phyloP scores from a whole-genome alignment of 1,284 basidiomycete genomes.

The Pholiota adiposa region DNA sequence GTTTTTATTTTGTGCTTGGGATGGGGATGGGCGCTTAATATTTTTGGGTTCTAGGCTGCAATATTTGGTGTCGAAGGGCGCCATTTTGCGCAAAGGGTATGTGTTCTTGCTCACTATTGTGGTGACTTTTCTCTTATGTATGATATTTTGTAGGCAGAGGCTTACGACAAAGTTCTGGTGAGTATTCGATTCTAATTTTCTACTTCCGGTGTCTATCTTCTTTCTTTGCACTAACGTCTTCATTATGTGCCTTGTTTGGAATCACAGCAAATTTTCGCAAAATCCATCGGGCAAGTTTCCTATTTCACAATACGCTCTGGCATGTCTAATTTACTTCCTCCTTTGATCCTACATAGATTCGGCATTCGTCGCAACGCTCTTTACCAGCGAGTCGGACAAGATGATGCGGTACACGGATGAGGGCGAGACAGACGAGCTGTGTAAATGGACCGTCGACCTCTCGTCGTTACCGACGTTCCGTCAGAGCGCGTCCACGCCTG shows the following conservation, averaged over 20 bases:
- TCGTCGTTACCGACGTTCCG: slow-evolving; percentile 76
- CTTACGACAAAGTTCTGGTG: slow-evolving; percentile 81
- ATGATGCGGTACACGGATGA: slow-evolving; percentile 84
- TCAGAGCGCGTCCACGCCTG: slow-evolving; percentile 59
- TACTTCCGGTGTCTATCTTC: not conserved
- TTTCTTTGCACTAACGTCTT: slow-evolving; percentile 22
- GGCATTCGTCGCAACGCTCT: slow-evolving; percentile 77
- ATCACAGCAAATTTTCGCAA: slow-evolving; percentile 73
- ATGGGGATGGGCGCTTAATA: not conserved
- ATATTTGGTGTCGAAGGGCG: slow-evolving; percentile 82
- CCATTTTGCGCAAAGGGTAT: slow-evolving; percentile 81
- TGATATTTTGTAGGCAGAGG: slow-evolving; percentile 57
- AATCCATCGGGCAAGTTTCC: slow-evolving; percentile 61
- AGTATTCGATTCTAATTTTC: slow-evolving; percentile 16
- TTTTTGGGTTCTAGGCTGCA: slow-evolving; percentile 56
- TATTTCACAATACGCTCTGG: not conserved
- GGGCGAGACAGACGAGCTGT: slow-evolving; percentile 74
- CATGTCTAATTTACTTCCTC: not conserved
- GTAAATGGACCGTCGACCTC: slow-evolving; percentile 86
- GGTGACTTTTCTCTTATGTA: not conserved
- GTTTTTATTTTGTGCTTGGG: slow-evolving; percentile 12
- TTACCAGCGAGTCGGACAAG: slow-evolving; percentile 72
- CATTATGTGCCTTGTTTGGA: slow-evolving; percentile 22
- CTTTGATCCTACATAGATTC: slow-evolving; percentile 53
- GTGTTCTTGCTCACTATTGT: not conserved